phyloP scores from a whole-genome alignment of 768 basidiomycete species.

The Lentinula edodes region DNA sequence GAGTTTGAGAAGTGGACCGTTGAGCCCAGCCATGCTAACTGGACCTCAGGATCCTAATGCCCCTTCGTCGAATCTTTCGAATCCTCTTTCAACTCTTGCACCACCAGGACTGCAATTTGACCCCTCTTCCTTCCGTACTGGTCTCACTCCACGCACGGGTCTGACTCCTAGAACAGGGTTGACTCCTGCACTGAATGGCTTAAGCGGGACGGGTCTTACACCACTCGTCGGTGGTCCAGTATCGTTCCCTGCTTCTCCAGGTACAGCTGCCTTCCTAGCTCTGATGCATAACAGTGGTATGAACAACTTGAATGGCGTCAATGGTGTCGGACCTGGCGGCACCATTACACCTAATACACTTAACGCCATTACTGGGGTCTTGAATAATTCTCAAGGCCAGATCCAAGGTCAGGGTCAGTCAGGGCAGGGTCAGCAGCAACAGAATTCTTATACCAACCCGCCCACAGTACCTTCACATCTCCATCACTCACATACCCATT shows the following conservation, averaged over 20 bases:
- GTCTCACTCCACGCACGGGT: slow-evolving; percentile 82
- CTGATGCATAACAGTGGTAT: slow-evolving; percentile 66
- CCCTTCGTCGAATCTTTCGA: slow-evolving; percentile 16
- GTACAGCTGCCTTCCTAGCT: slow-evolving; percentile 87
- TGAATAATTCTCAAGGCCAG: slow-evolving; percentile 37
- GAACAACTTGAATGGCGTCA: slow-evolving; percentile 10
- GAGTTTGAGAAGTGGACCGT: slow-evolving; percentile 87
- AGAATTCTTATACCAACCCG: slow-evolving; percentile 40
- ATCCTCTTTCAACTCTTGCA: slow-evolving; percentile 13
- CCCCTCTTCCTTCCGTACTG: slow-evolving; percentile 70
- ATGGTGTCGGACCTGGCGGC: slow-evolving; percentile 27
- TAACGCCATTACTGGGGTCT: slow-evolving; percentile 75
- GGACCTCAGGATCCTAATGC: slow-evolving; percentile 59
- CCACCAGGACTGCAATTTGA: slow-evolving; percentile 50
- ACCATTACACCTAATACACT: slow-evolving; percentile 74
- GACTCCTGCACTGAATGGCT: slow-evolving; percentile 75
- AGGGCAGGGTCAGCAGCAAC: slow-evolving; percentile 18
- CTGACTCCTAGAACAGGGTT: slow-evolving; percentile 84
- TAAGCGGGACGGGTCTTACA: slow-evolving; percentile 71
- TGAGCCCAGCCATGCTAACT: slow-evolving; percentile 94
- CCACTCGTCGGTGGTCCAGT: slow-evolving; percentile 72
- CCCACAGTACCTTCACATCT: slow-evolving; percentile 32
- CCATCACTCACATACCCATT: slow-evolving; percentile 51
- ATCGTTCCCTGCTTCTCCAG: slow-evolving; percentile 80
- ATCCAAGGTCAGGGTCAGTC: background rate